Evolutionary conservation across 179 eudicot genomes (phyloP).

Genomic region (Heliamphora pulchella): DNA sequence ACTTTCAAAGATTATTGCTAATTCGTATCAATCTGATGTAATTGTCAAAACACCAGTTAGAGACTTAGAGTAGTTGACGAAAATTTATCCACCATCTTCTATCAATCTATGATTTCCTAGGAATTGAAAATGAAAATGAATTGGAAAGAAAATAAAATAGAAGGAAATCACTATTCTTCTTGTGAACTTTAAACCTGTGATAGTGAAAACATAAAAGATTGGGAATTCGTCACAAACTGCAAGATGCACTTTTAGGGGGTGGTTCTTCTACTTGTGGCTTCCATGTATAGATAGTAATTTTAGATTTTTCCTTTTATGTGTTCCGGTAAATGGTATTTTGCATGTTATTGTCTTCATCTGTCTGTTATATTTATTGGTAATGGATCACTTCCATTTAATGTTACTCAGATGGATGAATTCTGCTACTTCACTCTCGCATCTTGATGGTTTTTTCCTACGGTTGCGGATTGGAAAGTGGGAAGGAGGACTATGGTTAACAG

Average conservation of each 20-base stretch:
- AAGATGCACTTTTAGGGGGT: neutral
- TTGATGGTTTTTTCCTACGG: constrained; percentile 51
- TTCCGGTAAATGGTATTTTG: neutral
- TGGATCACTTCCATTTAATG: neutral
- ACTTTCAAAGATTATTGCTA: too few relatives aligned
- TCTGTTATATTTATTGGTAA: neutral
- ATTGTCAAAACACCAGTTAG: neutral
- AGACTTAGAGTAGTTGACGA: neutral
- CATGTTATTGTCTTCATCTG: neutral
- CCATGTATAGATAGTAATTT: neutral
- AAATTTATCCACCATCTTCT: neutral
- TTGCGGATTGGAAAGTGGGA: constrained; percentile 48
- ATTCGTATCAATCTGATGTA: too few relatives aligned
- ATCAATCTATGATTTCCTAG: neutral
- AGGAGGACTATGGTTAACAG: constrained; percentile 36
- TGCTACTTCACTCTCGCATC: constrained; percentile 15
- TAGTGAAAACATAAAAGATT: neutral
- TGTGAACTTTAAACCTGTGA: neutral
- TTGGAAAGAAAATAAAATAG: neutral
- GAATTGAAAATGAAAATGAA: neutral
- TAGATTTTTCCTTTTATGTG: neutral
- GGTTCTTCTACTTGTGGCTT: neutral
- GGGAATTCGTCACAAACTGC: neutral
- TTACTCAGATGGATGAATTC: constrained; percentile 47
- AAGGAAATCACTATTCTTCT: neutral